Conservation (phyloP, 345 rosid genomes). For the Angophora floribunda region DNA sequence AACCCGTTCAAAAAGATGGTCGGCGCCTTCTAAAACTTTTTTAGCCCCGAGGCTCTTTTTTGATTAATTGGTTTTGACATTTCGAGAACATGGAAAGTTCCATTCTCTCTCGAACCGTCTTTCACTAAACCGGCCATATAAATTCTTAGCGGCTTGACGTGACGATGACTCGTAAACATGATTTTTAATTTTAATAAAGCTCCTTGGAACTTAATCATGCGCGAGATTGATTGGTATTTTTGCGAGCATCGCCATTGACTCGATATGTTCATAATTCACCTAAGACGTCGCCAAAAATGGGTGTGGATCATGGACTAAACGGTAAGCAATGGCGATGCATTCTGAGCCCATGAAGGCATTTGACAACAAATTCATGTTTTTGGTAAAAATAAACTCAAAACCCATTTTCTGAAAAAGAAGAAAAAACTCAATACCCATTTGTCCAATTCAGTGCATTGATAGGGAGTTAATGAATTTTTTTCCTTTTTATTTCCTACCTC, state of each 20-base stretch:
- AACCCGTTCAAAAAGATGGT: background rate
- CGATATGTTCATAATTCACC: no score
- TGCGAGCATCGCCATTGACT: background rate
- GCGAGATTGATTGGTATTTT: background rate
- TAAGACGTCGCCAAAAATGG: background rate
- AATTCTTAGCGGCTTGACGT: background rate
- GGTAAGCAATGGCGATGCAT: background rate
- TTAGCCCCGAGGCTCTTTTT: background rate
- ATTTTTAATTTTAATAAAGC: background rate
- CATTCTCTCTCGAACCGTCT: background rate
- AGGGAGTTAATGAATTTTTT: no score
- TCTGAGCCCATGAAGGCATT: background rate
- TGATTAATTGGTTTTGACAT: background rate
- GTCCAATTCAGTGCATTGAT: no score
- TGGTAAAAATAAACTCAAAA: background rate
- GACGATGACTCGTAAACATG: background rate
- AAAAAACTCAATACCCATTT: no score
- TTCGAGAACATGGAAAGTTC: background rate
- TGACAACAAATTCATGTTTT: background rate
- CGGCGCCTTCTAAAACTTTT: background rate
- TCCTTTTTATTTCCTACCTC: background rate
- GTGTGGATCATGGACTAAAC: background rate
- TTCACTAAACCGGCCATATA: background rate
- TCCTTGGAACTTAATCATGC: background rate
- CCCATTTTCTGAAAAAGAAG: background rate